Conservation (phyloP, 257 asterid species). For the Eucommia ulmoides region DNA sequence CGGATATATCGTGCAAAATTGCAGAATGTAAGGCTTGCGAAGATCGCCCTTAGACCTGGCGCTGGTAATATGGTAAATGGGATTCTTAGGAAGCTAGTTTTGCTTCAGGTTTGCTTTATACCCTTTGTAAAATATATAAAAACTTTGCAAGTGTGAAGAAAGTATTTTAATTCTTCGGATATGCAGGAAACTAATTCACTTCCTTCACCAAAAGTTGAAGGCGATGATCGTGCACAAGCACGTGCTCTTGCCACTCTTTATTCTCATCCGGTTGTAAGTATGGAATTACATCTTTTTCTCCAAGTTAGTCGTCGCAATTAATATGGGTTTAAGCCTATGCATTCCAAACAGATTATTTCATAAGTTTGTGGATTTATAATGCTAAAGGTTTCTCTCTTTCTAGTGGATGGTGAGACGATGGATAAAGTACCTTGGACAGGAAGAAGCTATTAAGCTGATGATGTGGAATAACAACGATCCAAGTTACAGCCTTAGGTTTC, state of each 20-base stretch:
- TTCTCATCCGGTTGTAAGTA: constrained; percentile 91
- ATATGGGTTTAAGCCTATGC: not conserved
- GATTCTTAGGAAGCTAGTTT: constrained; percentile 66
- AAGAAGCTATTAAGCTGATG: constrained; percentile 68
- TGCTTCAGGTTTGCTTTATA: constrained; percentile 48
- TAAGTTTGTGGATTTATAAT: too few relatives aligned
- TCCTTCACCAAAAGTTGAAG: constrained; percentile 63
- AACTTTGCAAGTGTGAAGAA: not conserved
- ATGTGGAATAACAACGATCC: constrained; percentile 80
- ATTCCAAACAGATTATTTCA: too few relatives aligned
- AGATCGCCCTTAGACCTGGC: constrained; percentile 81
- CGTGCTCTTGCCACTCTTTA: constrained; percentile 80
- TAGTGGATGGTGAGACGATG: constrained; percentile 99
- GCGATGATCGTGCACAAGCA: constrained; percentile 83
- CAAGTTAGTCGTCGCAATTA: not conserved
- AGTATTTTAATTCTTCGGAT: constrained; percentile 1
- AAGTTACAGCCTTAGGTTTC: constrained; percentile 74
- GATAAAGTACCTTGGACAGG: constrained; percentile 57
- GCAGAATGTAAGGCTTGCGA: constrained; percentile 92
- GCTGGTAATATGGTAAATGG: constrained; percentile 95
- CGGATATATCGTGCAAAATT: constrained; percentile 9
- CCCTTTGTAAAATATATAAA: not conserved
- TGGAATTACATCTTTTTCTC: constrained; percentile 8
- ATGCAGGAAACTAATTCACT: constrained; percentile 61
- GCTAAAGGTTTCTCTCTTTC: too few relatives aligned